Conservation (phyloP, 441 rosid species). For the Geranium incanum region DNA sequence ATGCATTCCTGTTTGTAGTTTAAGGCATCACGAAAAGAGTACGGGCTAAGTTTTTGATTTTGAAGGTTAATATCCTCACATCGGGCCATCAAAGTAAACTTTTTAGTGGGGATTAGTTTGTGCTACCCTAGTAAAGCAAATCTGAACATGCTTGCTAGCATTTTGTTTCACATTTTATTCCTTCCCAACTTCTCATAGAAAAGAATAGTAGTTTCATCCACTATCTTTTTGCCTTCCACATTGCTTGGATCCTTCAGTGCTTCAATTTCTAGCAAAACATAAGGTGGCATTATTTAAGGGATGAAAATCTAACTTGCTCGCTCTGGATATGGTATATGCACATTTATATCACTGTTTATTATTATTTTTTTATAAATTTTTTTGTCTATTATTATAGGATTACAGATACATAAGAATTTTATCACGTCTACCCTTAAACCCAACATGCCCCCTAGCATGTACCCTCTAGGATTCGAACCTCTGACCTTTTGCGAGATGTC, state of each 20-base stretch:
- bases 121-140: background rate
- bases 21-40: background rate
- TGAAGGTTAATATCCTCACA: background rate
- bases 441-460: too few relatives aligned
- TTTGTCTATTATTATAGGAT: too few relatives aligned
- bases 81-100: background rate
- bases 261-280: background rate
- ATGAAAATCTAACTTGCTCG: background rate
- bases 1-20: background rate
- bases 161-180: background rate
- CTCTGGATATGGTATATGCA: background rate
- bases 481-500: too few relatives aligned
- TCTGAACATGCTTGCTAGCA: background rate
- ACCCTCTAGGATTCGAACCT: too few relatives aligned
- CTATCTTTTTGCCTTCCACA: background rate
- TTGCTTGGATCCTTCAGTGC: background rate
- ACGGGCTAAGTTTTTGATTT: background rate
- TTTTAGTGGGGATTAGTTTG: background rate
- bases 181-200: constrained; percentile 3
- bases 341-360: background rate
- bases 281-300: background rate
- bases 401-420: too few relatives aligned
- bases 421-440: too few relatives aligned
- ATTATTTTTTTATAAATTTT: too few relatives aligned
- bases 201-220: background rate